phyloP scores from a whole-genome alignment of 768 basidiomycete species.

The Lactarius tabidus region DNA sequence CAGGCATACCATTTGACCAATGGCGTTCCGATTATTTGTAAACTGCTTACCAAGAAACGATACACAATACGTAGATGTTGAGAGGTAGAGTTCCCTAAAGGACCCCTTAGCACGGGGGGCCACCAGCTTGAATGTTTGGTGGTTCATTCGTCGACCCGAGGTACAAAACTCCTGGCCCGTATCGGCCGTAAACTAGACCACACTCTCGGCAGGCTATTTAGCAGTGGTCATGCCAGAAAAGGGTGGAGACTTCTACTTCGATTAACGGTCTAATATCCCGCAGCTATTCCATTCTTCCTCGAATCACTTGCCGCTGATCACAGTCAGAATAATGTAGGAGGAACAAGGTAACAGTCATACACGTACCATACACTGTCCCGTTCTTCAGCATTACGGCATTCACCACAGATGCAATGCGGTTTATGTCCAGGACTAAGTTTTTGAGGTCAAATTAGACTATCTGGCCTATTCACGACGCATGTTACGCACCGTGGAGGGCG shows the following conservation, averaged over 20 bases:
- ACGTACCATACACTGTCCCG: constrained; percentile 61
- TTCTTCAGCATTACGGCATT: constrained; percentile 57
- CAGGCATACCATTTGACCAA: background rate
- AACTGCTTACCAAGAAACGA: background rate
- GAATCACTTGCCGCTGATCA: constrained; percentile 79
- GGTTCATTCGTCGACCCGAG: background rate
- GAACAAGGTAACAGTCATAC: background rate
- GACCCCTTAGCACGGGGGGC: background rate
- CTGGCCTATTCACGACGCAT: background rate
- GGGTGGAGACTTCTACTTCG: background rate
- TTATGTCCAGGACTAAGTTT: constrained; percentile 54
- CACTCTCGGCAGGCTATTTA: background rate
- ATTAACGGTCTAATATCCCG: constrained; percentile 57
- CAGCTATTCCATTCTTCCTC: constrained; percentile 88
- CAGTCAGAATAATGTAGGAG: constrained; percentile 6
- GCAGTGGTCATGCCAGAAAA: background rate
- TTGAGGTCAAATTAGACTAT: background rate
- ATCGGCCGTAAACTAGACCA: background rate
- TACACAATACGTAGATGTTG: background rate
- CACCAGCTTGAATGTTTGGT: background rate
- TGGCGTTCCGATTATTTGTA: background rate
- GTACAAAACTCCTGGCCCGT: background rate
- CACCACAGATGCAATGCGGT: constrained; percentile 71
- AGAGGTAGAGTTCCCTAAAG: background rate
- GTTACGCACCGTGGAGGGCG: constrained; percentile 54